Conservation (phyloP, 768 basidiomycete genomes). For the Mycena latifolia region DNA sequence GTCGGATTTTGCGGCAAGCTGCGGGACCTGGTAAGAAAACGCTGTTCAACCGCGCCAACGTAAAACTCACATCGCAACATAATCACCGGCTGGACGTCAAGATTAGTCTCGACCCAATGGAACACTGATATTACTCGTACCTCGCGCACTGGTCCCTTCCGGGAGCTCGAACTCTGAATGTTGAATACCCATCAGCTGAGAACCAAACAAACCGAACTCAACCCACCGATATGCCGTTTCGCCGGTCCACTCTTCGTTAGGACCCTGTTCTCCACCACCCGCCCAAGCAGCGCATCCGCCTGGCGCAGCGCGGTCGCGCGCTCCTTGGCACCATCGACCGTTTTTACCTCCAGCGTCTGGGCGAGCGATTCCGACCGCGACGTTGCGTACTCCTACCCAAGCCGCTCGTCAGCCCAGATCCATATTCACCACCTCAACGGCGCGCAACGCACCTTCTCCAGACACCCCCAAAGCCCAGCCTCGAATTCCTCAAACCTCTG, state of each 20-base stretch:
- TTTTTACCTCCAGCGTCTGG: conserved; percentile 45
- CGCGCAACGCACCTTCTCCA: conserved; percentile 45
- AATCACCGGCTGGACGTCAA: conserved; percentile 53
- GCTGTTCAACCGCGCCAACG: too few species aligned
- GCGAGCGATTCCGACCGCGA: conserved; percentile 30
- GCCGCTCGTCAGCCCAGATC: background rate
- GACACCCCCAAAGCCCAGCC: conserved; percentile 50
- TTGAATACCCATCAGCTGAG: conserved; percentile 31
- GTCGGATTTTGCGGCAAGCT: conserved; percentile 57
- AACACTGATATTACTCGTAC: conserved; percentile 2
- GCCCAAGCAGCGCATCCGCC: conserved; percentile 51
- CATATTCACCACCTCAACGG: background rate
- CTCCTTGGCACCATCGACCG: conserved; percentile 45
- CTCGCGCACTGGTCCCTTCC: conserved; percentile 49
- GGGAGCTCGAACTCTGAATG: conserved; percentile 54
- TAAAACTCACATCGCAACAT: conserved; percentile 55
- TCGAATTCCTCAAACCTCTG: conserved; percentile 59
- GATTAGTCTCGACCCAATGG: background rate
- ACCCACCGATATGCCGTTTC: conserved; percentile 57
- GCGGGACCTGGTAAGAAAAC: background rate
- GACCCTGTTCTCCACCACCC: conserved; percentile 53
- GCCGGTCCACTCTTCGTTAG: conserved; percentile 53
- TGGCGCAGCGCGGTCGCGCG: conserved; percentile 53
- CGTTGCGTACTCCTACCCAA: conserved; percentile 46
- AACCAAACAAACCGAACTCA: background rate